Base-by-base conservation (phyloP, 176 grass and related monocot species). In the Juncus inflexus region DNA sequence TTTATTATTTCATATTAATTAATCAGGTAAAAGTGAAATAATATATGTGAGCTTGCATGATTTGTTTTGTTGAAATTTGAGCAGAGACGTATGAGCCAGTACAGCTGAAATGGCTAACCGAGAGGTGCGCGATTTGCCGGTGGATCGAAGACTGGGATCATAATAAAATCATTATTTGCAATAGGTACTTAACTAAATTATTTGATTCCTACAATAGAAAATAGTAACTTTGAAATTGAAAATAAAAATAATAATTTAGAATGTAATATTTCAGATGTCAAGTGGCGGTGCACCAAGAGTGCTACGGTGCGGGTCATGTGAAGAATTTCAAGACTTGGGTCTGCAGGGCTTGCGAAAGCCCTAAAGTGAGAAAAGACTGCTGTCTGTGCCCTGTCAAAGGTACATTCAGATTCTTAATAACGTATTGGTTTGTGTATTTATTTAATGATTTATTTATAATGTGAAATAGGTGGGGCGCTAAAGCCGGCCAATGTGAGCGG, bases 91-190 rank as follows among this genome's bases (percentile, higher is more conserved):
- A 89, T 54, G 79, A 64, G 70, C 84, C 94, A 73, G 77, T 97
- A 9, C 66, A 74, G 67, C 82, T 70, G 73, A 97, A 87, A 83
- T 97, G 94, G 94, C 89, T 85, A 76, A 97, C 94, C 42, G 94
- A 97, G 77, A 77, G 79, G 42, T 97, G 94, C 72, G 87, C 94
- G 59, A 79, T 99, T 76, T 99, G 94, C 66, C 73, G 94, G 67
- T 91, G 94, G 94, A 81, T 99, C 81, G 87, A 92, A 69, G 94
- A 99, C 65, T 99, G 94, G 94, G 94, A 99, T 64, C 89, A 92
- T 74, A 99, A 99, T 51, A 92, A 99, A 81, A 92, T 99, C 60
- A 99, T 99, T 14, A 92, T 99, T 60, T 99, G 94, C 79, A 99
- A 99, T 75, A 89, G 94, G 94, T 86, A 80, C 49, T 62, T 84